Conservation (phyloP, 352 stramenopile genomes). For the Phytophthora cryptogea region DNA sequence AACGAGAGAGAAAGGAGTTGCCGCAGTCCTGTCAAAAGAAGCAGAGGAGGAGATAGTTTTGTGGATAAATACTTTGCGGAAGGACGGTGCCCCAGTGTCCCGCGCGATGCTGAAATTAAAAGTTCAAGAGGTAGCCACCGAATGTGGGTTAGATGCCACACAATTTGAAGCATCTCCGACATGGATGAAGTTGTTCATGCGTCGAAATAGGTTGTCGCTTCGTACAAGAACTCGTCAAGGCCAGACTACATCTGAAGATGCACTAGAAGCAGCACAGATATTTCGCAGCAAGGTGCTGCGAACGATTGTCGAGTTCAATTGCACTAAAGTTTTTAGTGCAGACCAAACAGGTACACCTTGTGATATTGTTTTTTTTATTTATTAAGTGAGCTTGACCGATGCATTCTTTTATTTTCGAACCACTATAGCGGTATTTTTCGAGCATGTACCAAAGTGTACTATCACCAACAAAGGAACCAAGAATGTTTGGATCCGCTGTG, state of each 20-base stretch:
- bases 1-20: neutral
- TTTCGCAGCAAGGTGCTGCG: neutral
- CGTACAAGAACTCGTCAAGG: constrained; percentile 2
- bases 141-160: neutral
- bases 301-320: constrained; percentile 10
- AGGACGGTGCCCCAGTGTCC: constrained; percentile 4
- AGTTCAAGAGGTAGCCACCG: neutral
- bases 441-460: constrained; percentile 13
- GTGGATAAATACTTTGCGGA: constrained; percentile 1
- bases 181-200: too few species aligned
- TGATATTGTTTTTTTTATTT: too few species aligned
- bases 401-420: constrained; percentile 1
- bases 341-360: constrained; percentile 9
- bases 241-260: constrained; percentile 7
- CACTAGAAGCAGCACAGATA: neutral
- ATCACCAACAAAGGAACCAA: constrained; percentile 11
- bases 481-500: constrained; percentile 11
- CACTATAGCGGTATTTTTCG: constrained; percentile 23
- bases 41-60: constrained; percentile 2
- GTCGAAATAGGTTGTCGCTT: constrained; percentile 2
- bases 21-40: constrained; percentile 3
- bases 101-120: neutral
- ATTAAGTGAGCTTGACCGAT: too few species aligned
- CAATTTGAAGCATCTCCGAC: neutral
- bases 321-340: constrained; percentile 11